Base-by-base conservation (phyloP, 2,329 filamentous ascomycete genomes). In the Cladosporium sp. region DNA sequence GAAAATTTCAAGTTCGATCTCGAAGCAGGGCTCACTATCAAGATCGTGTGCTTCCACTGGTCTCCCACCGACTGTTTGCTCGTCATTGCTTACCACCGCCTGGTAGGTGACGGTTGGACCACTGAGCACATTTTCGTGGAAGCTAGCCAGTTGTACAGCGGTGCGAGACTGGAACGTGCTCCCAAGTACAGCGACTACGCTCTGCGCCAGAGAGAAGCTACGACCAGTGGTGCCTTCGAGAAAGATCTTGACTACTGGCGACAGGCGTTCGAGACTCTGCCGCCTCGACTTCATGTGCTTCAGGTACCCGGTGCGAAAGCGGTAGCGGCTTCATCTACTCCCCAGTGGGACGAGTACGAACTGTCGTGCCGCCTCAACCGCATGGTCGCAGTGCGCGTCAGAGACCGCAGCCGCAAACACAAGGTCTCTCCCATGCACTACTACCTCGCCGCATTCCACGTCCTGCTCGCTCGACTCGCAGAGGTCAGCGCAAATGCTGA, bases 381-480 rank as follows among this genome's bases (percentile, higher is more conserved):
- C 2, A 18, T 63, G 6, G 26, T 69, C 1, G 56, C 63, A 10
- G 54, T 60, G 18, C 54, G 63, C 3, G 67, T 74, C 26, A 72
- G 70, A 59, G 46, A 68, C 28, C 53, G 53, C 10, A 56, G 53
- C 53, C 53, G 53, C 8, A 56, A 59, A n/a, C 57, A 21, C 25
- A 59, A 39, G 39, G 62, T 43, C 18, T 54, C 39, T 16, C 39
- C 39, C 23, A 76, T 78, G 58, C 76, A 79, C 59, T 75, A 80
- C 67, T 74, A 77, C 67, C 70, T 81, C 4, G 72, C 76, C 5
- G 73, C 70, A 0, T 71, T 80, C 36, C 65, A 75, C 25, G 66
- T 68, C 1, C 62, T 81, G 4, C 68, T 81, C 0, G 67, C 65
- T 28, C 70, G 72, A 3, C 67, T 75, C 14, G 28, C 70, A 0